Conservation (phyloP, 1,284 basidiomycete species). For the Amylostereum chailletii region DNA sequence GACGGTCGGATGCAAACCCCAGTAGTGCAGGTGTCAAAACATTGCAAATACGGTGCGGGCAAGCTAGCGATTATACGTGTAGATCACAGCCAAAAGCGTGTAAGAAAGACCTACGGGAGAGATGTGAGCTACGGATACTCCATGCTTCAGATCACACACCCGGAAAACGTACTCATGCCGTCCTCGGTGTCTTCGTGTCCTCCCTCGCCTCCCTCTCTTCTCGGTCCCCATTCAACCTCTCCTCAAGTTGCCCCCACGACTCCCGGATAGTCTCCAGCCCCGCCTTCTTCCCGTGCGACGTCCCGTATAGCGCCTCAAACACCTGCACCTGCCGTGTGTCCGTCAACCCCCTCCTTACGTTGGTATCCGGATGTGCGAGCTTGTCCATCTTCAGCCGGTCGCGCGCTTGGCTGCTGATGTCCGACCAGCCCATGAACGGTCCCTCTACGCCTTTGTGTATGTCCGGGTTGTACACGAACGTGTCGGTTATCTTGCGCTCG, state of each 20-base stretch:
- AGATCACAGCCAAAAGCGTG: too few species aligned
- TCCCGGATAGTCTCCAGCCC: constrained; percentile 52
- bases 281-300: constrained; percentile 32
- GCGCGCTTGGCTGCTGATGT: constrained; percentile 4
- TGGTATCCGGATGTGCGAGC: background rate
- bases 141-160: too few species aligned
- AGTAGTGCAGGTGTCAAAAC: too few species aligned
- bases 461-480: constrained; percentile 30
- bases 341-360: background rate
- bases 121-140: too few species aligned
- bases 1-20: too few species aligned
- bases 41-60: too few species aligned
- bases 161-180: background rate
- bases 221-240: constrained; percentile 20
- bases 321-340: constrained; percentile 23
- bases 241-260: constrained; percentile 24
- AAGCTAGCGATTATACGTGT: too few species aligned
- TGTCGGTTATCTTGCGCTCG: constrained; percentile 49
- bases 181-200: background rate
- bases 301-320: constrained; percentile 52
- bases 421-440: constrained; percentile 3
- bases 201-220: constrained; percentile 4
- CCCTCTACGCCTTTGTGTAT: constrained; percentile 13
- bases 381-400: constrained; percentile 6
- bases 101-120: too few species aligned